A percentile compares a stretch with the other conserved stretches of the same genome.
These are phyloP conservation scores for Tulasnella sp. DNA, from an alignment of 768 basidiomycete genomes.

Conservation along the genomic window DNA sequence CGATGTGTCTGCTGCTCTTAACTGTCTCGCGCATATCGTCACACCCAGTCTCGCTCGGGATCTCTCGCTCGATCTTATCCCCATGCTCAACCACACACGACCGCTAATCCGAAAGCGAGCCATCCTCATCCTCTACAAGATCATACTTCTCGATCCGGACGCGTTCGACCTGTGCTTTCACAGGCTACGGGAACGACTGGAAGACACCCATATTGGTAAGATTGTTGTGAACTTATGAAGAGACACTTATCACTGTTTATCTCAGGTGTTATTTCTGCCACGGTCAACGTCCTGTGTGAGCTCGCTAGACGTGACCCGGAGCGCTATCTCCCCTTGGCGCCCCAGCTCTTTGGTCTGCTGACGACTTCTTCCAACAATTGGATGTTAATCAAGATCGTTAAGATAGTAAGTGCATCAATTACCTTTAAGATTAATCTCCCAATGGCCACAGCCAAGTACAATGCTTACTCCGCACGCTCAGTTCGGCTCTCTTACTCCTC, in stretches of 20 bases:
- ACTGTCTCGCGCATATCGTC: conserved; percentile 74
- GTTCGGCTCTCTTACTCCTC: conserved; percentile 89
- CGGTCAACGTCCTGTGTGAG: conserved; percentile 91
- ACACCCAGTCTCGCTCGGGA: conserved; percentile 87
- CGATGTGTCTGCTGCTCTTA: conserved; percentile 65
- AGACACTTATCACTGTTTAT: not conserved
- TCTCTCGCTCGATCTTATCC: conserved; percentile 70
- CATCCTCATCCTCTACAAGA: conserved; percentile 70
- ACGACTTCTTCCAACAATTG: conserved; percentile 96
- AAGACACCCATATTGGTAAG: conserved; percentile 64
- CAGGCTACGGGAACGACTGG: conserved; percentile 67
- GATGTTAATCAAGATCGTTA: conserved; percentile 99
- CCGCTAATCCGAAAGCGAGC: conserved; percentile 85
- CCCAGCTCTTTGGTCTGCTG: conserved; percentile 83
- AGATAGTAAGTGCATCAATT: conserved; percentile 56
- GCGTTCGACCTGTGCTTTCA: conserved; percentile 52
- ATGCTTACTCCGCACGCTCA: conserved; percentile 28
- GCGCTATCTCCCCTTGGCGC: conserved; percentile 79
- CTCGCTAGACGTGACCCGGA: conserved; percentile 68
- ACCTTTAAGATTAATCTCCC: not conserved
- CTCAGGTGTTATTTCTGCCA: conserved; percentile 83
- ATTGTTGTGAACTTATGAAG: conserved; percentile 6
- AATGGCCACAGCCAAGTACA: not conserved
- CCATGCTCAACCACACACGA: conserved; percentile 83
- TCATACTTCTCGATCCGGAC: conserved; percentile 75